Base-by-base conservation (phyloP, 768 basidiomycete genomes). In the Xanthoconium stramineum region DNA sequence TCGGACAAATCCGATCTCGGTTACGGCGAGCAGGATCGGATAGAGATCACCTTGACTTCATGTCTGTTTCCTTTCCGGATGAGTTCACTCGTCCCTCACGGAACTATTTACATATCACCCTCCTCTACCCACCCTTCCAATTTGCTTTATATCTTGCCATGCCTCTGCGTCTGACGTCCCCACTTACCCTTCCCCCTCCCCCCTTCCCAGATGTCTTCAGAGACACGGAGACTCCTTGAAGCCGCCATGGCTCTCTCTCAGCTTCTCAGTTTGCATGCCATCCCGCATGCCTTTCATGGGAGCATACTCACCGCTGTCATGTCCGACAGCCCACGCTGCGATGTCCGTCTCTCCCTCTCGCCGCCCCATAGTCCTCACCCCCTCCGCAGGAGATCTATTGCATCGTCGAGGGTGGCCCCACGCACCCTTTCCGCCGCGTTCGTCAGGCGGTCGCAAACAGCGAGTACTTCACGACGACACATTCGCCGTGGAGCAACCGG, bases 401-500 rank as follows among this genome's bases (percentile, higher is more conserved):
- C 69, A 85, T 94, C 68, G 89, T 91, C 58, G 86, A 92, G 71
- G 84, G 84, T 45, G 83, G 85, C n/a, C 71, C 81, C 36, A 71
- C 78, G 1, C 85, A 92, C 69, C 86, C 89, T 0, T 94, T 92
- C 69, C 83, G 89, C 56, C 83, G 86, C 55, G 88, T 90, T 45
- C 84, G 91, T 54, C 88, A 91, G 61, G 89, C 91, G 13, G 67
- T 89, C 51, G 72, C 83, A 32, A 82, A 81, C 30, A 84, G 76
- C 65, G 79, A 83, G 35, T 80, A 86, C 63, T 82, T 91, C 62
- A 80, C 84, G 10, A 78, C 80, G 20, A 85, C 81, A 13, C 80
- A 85, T 61, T 89, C 91, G 0, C 85, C 91, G n/a, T 92, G 91
- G 91, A 90, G 85, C 53, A 89, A 91, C 65, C 81, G 91, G 90